Evolutionary conservation across 202 grass and related monocot genomes (phyloP).

Genomic region (Dendrocalamus latiflorus): DNA sequence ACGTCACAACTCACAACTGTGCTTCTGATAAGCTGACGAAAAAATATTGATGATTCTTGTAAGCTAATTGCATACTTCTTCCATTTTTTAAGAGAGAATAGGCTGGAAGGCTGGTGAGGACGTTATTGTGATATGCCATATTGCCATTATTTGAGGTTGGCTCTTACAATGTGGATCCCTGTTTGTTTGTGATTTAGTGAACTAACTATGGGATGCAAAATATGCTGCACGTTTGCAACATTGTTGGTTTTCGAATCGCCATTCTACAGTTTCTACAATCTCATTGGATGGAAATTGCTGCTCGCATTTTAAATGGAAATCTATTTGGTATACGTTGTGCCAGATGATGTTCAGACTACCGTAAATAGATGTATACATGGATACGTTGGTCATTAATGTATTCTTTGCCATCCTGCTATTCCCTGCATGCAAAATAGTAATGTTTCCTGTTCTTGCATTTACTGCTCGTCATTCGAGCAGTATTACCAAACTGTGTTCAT

Average conservation of each 20-base stretch:
- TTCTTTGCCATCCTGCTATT: neutral
- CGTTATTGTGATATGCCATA: neutral
- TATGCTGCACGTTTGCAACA: neutral
- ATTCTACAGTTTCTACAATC: neutral
- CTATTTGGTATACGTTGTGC: neutral
- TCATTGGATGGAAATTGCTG: neutral
- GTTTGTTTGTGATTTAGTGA: neutral
- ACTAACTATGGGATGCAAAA: neutral
- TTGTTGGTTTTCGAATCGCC: neutral
- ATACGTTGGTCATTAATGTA: neutral
- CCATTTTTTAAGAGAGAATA: neutral
- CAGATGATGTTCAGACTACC: neutral
- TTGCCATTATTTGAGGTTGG: neutral
- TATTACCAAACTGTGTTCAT: neutral
- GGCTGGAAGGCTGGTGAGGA: neutral
- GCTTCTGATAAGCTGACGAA: neutral
- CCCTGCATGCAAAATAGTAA: neutral
- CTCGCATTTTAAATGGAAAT: neutral
- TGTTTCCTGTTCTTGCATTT: neutral
- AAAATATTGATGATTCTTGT: neutral
- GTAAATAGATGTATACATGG: neutral
- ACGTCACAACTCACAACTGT: neutral
- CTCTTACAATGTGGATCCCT: neutral
- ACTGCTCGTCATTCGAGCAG: neutral
- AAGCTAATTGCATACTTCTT: neutral